Conservation (phyloP, 352 stramenopile genomes). For the Thraustochytrium sp. region DNA sequence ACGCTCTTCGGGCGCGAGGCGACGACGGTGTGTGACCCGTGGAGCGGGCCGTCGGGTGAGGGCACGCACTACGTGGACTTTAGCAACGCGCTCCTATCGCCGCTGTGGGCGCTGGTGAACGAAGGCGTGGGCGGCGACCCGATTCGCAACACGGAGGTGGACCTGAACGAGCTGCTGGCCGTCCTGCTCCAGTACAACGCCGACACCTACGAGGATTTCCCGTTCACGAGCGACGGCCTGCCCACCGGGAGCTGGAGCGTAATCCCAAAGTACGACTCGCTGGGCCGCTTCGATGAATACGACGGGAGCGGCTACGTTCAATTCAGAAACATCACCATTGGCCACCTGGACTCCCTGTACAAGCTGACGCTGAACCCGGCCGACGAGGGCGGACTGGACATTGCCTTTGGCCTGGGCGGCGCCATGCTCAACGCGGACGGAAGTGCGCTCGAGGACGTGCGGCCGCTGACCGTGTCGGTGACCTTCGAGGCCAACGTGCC, state of each 20-base stretch:
- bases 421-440: not conserved
- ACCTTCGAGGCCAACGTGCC: not conserved
- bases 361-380: not conserved
- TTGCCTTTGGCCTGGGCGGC: not conserved
- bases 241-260: not conserved
- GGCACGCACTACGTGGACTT: not conserved
- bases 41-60: not conserved
- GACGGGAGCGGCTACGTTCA: not conserved
- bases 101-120: not conserved
- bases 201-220: not conserved
- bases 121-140: not conserved
- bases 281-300: not conserved
- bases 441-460: not conserved
- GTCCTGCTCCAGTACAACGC: not conserved
- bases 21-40: not conserved
- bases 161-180: constrained; percentile 18
- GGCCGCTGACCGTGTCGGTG: not conserved
- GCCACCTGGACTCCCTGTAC: constrained; percentile 11
- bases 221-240: not conserved
- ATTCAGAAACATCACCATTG: not conserved
- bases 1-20: not conserved
- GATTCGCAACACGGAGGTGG: not conserved
- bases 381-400: not conserved
- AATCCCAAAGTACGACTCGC: not conserved
- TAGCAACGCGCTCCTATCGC: not conserved